phyloP scores from a whole-genome alignment of 352 stramenopile species.

The Phytophthora cryptogea region DNA sequence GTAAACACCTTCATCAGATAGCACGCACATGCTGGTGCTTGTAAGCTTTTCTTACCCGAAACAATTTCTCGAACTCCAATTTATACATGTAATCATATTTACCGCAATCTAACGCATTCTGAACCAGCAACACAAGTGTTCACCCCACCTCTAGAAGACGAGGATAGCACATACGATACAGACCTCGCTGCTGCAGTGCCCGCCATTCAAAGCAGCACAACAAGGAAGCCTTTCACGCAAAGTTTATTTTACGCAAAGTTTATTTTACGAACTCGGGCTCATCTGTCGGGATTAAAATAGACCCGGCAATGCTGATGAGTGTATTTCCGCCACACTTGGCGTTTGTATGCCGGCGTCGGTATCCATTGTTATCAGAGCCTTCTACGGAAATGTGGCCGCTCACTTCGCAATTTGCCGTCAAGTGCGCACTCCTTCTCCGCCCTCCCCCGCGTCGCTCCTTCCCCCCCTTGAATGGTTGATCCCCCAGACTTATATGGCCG shows the following conservation, averaged over 20 bases:
- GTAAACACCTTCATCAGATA: too few species aligned
- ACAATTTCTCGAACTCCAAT: too few species aligned
- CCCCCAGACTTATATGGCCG: conserved; percentile 37
- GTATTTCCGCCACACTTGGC: conserved; percentile 11
- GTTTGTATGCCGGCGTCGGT: conserved; percentile 14
- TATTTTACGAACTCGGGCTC: background rate
- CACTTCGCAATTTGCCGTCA: conserved; percentile 27
- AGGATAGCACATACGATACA: too few species aligned
- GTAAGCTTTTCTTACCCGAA: too few species aligned
- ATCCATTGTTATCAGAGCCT: conserved; percentile 5
- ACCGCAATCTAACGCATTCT: too few species aligned
- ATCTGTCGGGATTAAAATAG: background rate
- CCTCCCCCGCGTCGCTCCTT: background rate
- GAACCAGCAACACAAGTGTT: too few species aligned
- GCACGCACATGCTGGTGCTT: too few species aligned
- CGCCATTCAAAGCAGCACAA: background rate
- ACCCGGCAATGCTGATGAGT: conserved; percentile 2
- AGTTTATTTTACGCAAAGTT: background rate
- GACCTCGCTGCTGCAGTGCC: too few species aligned
- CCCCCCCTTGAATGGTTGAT: conserved; percentile 45
- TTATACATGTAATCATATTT: too few species aligned
- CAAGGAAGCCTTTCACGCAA: background rate
- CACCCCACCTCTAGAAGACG: too few species aligned
- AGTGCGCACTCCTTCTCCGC: conserved; percentile 1
- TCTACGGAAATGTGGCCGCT: conserved; percentile 9